Percentiles rank a stretch among this genome's conserved stretches.
phyloP scores from a whole-genome alignment of 2,329 filamentous ascomycete genomes.

The Xylaria sp. region DNA sequence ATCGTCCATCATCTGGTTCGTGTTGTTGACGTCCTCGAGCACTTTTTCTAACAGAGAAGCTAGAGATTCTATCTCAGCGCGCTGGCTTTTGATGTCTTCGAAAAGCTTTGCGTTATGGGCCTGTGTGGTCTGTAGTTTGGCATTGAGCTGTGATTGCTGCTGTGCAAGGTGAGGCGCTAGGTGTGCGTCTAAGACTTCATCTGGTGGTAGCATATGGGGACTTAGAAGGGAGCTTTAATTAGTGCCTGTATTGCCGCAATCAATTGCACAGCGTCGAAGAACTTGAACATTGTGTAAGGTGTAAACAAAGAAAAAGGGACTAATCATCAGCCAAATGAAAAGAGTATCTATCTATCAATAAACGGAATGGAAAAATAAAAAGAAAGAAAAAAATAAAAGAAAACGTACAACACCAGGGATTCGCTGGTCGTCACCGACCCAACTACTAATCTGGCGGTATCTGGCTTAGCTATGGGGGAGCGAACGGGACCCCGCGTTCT shows the following conservation, averaged over 20 bases:
- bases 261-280: neutral
- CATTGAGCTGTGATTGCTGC: slow-evolving; percentile 63
- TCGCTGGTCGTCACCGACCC: slow-evolving; percentile 45
- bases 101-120: slow-evolving; percentile 61
- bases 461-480: slow-evolving; percentile 42
- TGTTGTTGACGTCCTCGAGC: slow-evolving; percentile 60
- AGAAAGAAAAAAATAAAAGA: slow-evolving; percentile 16
- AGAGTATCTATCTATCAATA: too few relatives aligned
- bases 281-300: too few relatives aligned
- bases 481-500: slow-evolving; percentile 43
- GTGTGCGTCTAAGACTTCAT: slow-evolving; percentile 59
- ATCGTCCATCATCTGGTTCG: slow-evolving; percentile 54
- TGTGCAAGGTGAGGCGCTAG: slow-evolving; percentile 57
- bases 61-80: slow-evolving; percentile 59
- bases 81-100: slow-evolving; percentile 58
- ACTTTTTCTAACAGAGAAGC: slow-evolving; percentile 56
- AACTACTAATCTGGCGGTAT: slow-evolving; percentile 43
- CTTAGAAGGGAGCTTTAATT: slow-evolving; percentile 35
- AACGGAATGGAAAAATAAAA: too few relatives aligned
- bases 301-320: neutral
- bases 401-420: slow-evolving; percentile 45
- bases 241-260: neutral
- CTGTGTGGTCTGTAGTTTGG: slow-evolving; percentile 61
- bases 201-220: slow-evolving; percentile 62
- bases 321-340: too few relatives aligned